Percentiles rank a stretch among this genome's conserved stretches.
These are phyloP conservation scores for Funneliformis mosseae DNA, from an alignment of 192 early-diverging fungal species.

Conservation along the genomic window DNA sequence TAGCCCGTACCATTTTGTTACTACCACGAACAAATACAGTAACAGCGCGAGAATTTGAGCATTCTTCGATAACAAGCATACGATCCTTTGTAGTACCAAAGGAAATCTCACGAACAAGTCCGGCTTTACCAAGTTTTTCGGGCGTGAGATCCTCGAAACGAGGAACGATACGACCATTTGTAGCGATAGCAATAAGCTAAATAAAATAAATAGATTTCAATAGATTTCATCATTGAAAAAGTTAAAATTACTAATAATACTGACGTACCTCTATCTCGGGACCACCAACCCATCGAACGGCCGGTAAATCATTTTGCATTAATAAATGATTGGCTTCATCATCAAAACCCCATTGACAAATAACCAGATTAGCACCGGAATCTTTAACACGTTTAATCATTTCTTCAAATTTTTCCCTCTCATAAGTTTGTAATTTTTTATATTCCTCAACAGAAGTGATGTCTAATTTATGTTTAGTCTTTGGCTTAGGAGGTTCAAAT, in stretches of 20 bases:
- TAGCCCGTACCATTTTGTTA: conserved; percentile 88
- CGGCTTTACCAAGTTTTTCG: conserved; percentile 92
- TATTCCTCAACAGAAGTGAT: conserved; percentile 99
- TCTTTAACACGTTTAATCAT: conserved; percentile 99
- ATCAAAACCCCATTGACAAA: conserved; percentile 99
- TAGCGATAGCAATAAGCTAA: conserved; percentile 97
- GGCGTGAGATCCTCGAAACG: conserved; percentile 92
- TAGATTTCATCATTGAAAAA: background rate
- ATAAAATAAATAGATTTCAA: conserved; percentile 12
- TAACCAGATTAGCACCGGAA: conserved; percentile 95
- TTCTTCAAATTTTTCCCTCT: conserved; percentile 92
- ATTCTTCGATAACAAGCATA: conserved; percentile 99
- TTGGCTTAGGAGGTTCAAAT: conserved; percentile 99
- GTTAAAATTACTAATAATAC: background rate
- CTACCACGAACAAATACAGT: conserved; percentile 97
- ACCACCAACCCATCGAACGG: conserved; percentile 99
- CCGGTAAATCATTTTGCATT: conserved; percentile 95
- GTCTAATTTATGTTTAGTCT: conserved; percentile 99
- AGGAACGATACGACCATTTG: conserved; percentile 99
- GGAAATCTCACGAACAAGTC: conserved; percentile 89
- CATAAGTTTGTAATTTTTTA: conserved; percentile 94
- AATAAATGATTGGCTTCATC: conserved; percentile 99
- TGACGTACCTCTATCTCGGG: conserved; percentile 90
- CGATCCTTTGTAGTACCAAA: conserved; percentile 99
- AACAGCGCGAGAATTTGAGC: conserved; percentile 97